Evolutionary conservation across 176 grass and related monocot genomes (phyloP), one percentile per base, ranked within the genome.

Genomic region (Otatea glauca): DNA sequence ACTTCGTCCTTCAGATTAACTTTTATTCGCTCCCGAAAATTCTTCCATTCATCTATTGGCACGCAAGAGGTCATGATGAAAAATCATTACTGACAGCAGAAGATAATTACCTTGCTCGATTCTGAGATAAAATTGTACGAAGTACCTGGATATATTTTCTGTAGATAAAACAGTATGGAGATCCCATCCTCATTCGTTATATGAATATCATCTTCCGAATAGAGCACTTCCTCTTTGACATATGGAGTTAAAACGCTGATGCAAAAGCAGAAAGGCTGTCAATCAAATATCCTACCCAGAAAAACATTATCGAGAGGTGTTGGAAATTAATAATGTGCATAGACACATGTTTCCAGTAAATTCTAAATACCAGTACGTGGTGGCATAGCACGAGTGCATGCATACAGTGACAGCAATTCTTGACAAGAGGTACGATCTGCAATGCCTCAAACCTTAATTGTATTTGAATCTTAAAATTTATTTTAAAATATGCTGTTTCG

Each of bases 161-260:
- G 77, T 54, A 99, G 84, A 74, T 99, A 99, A 78, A 96, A 99
- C 50, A 94, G 34, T 37, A 91, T 92, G n/a, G 96, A 94, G 93
- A 96, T 96, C 49, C 93, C 96, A 76, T 99, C 96, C 71, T 99
- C 96, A 79, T 99, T 98, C 50, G 89, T 83, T 2, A 51, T 61
- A 56, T 82, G 2, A 88, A 99, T 90, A 82, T 91, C 96, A 0
- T 94, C 88, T 13, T 12, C 27, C 21, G 66, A 96, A 86, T 84
- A 99, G 50, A 94, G 89, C 27, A 99, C 96, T 27, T 95, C 89
- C 88, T 99, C 96, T 89, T 86, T 91, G 79, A 84, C 96, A 78
- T 96, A 99, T 79, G 96, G 93, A 91, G 96, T 99, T 78, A 99
- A 84, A 81, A 99, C 91, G 91, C 96, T 99, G 79, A 86, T 84